Base-by-base conservation (phyloP, 306 rosid species). In the Quercus glauca region DNA sequence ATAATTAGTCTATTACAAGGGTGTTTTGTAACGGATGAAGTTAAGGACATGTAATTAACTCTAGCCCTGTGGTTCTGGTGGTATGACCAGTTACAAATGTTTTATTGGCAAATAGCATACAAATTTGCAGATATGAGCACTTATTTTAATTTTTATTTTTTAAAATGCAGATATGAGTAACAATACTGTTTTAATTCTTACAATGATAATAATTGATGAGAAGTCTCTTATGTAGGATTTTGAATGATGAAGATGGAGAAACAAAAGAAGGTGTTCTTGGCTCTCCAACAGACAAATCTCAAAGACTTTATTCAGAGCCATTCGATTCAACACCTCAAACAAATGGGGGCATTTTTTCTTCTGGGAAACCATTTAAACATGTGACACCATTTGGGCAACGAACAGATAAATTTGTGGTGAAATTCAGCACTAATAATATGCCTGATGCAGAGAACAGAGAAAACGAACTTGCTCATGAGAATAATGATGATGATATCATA, bases 381-480 rank as follows among this genome's bases (percentile, higher is more conserved):
- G 74, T 82, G 55, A 95, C 99, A 29, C 94, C 98, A 57, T 95
- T 95, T 67, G 94, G 89, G 60, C 91, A 83, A 77, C 84, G 97
- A 67, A 90, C 89, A 19, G 88, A 89, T 59, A 95, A 87, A 85
- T 86, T 90, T 81, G 88, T 58, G 5, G 93, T 85, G 86, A 95
- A 88, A 60, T 84, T 90, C 76, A 84, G 88, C 88, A 81, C 89
- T 69, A 76, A 85, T 76, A 83, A 84, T 18, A 55, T 83, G 80
- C 84, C 91, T 20, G 69, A 73, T 80, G 75, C 59, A 33, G 92
- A 87, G 69, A 84, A 63, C 8, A 79, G 76, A 74, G 80, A 76
- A 41, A 83, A 81, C 76, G 89, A 80, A 78, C 74, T 74, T 85
- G 82, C 68, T 49, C 75, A 78, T 8, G 92, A 82, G 82, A 74